A percentile compares a stretch with the other conserved stretches of the same genome.
Evolutionary conservation across 768 basidiomycete species (phyloP).

Genomic region (Hysterangium stoloniferum): DNA sequence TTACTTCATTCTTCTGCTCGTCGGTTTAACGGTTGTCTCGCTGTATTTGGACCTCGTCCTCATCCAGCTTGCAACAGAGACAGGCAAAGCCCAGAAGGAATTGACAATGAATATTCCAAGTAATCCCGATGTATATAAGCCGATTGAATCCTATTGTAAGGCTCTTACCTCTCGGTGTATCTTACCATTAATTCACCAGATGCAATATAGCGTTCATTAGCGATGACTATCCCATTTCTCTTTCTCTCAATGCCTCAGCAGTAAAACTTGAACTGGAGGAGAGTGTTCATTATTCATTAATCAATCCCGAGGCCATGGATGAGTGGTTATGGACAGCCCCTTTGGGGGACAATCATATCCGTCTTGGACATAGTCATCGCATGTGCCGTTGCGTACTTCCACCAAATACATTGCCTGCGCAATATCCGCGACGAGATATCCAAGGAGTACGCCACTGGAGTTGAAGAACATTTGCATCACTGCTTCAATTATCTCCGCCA

Average conservation of each 20-base stretch:
- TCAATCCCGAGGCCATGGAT: conserved; percentile 18
- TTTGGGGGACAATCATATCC: conserved; percentile 24
- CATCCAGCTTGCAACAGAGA: background rate
- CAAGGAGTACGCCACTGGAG: background rate
- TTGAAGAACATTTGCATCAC: conserved; percentile 27
- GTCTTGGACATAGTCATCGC: conserved; percentile 26
- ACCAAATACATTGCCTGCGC: conserved; percentile 31
- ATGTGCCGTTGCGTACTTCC: conserved; percentile 30
- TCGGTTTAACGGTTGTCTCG: background rate
- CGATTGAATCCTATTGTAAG: background rate
- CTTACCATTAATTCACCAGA: background rate
- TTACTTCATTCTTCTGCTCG: background rate
- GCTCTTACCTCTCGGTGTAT: background rate
- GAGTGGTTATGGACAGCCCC: conserved; percentile 24
- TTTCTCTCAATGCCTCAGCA: conserved; percentile 13
- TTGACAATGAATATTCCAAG: no score
- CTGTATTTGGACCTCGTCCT: background rate
- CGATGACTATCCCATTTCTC: conserved; percentile 23
- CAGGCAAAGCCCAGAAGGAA: no score
- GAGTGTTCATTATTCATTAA: conserved; percentile 22
- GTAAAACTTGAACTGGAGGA: conserved; percentile 25
- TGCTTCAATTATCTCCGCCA: conserved; percentile 44
- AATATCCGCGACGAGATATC: conserved; percentile 19
- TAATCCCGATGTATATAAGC: background rate
- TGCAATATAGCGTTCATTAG: conserved; percentile 21